A percentile compares a stretch with the other conserved stretches of the same genome.
Conservation (phyloP, 768 basidiomycete species). For the Lepiota subincarnata region DNA sequence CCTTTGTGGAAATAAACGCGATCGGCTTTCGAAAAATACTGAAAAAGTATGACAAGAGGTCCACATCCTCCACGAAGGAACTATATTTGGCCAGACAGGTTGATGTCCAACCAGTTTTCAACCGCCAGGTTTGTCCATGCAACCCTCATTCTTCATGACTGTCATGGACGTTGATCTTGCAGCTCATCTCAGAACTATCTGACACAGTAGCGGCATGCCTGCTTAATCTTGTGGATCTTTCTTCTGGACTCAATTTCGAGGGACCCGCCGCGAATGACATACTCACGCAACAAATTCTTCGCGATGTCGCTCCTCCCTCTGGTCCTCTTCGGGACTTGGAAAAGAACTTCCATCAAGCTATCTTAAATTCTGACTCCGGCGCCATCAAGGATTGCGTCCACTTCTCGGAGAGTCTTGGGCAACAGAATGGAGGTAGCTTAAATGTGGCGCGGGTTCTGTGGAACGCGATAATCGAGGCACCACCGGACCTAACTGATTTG, state of each 20-base stretch:
- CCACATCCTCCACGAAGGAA: slow-evolving; percentile 93
- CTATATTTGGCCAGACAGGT: slow-evolving; percentile 94
- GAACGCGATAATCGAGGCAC: slow-evolving; percentile 85
- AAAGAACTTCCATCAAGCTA: slow-evolving; percentile 76
- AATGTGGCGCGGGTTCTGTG: slow-evolving; percentile 91
- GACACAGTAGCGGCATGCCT: slow-evolving; percentile 87
- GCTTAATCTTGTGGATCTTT: slow-evolving; percentile 72
- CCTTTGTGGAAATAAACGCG: slow-evolving; percentile 97
- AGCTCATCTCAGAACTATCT: slow-evolving; percentile 94
- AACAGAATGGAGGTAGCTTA: slow-evolving; percentile 54
- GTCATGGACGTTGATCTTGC: slow-evolving; percentile 6
- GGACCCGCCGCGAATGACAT: slow-evolving; percentile 74
- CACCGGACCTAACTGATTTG: slow-evolving; percentile 64
- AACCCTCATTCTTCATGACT: not conserved
- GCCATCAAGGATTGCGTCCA: slow-evolving; percentile 67
- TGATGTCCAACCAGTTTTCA: slow-evolving; percentile 98
- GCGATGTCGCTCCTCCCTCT: slow-evolving; percentile 55
- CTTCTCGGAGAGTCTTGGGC: slow-evolving; percentile 62
- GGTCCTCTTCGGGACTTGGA: slow-evolving; percentile 88
- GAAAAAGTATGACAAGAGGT: slow-evolving; percentile 98
- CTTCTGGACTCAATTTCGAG: slow-evolving; percentile 74
- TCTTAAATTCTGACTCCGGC: slow-evolving; percentile 54
- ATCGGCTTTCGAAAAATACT: slow-evolving; percentile 95
- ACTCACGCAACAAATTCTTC: slow-evolving; percentile 65
- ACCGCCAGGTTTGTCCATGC: slow-evolving; percentile 68